Conservation (phyloP, 495 filamentous ascomycete species). For the Penicillium waksmanii region DNA sequence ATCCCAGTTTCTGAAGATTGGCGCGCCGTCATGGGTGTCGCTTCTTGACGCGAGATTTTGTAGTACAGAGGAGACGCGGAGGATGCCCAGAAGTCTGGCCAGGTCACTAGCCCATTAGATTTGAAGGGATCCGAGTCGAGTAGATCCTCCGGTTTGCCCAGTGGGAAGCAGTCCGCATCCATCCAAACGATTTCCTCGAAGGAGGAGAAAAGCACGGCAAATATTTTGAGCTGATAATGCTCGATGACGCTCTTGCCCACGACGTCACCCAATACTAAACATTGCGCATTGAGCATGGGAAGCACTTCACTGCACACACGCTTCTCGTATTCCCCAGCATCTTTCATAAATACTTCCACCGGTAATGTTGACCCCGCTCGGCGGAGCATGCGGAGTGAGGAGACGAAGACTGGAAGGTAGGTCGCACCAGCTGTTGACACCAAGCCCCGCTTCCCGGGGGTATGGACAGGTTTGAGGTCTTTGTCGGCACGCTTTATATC, state of each 20-base stretch:
- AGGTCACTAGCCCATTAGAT: slow-evolving; percentile 58
- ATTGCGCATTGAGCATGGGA: slow-evolving; percentile 54
- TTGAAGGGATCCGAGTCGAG: slow-evolving; percentile 55
- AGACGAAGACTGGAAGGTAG: slow-evolving; percentile 53
- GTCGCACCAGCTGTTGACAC: slow-evolving; percentile 54
- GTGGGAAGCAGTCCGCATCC: slow-evolving; percentile 61
- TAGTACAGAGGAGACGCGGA: slow-evolving; percentile 58
- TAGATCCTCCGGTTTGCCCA: slow-evolving; percentile 54
- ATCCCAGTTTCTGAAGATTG: slow-evolving; percentile 60
- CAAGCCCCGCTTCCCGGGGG: slow-evolving; percentile 53
- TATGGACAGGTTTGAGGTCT: slow-evolving; percentile 45
- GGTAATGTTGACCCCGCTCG: slow-evolving; percentile 58
- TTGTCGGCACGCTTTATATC: slow-evolving; percentile 34
- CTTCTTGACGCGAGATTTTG: slow-evolving; percentile 52
- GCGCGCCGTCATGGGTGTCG: slow-evolving; percentile 41
- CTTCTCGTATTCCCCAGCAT: slow-evolving; percentile 51
- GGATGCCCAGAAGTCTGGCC: slow-evolving; percentile 65
- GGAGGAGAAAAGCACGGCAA: slow-evolving; percentile 62
- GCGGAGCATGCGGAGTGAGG: slow-evolving; percentile 61
- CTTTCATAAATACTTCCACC: slow-evolving; percentile 61
- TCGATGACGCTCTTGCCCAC: slow-evolving; percentile 43
- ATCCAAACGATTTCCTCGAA: slow-evolving; percentile 66
- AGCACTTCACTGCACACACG: slow-evolving; percentile 56
- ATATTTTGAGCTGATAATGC: slow-evolving; percentile 63
- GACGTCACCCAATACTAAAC: slow-evolving; percentile 52